Base-by-base conservation (phyloP, 202 grass and related monocot species). In the Bolboschoenoplectus hybrid region DNA sequence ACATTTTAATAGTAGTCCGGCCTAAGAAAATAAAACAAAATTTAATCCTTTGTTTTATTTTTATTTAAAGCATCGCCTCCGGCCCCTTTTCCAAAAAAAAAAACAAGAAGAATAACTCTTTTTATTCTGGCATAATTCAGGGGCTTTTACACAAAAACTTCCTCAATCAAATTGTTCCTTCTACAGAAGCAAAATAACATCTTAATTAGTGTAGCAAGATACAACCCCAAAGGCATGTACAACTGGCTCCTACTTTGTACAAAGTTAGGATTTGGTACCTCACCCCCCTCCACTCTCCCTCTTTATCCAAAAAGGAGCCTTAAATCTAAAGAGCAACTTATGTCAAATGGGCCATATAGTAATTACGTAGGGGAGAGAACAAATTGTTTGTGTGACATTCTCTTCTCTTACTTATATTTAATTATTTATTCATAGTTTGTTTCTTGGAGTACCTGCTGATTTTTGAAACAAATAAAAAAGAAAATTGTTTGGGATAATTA, bases 201-300 rank as follows among this genome's bases (percentile, higher is more conserved):
- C 34, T 56, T 38, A 26, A 26, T 26, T 56, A 78, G 40, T 78
- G 12, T 56, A 39, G 39, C 74, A 78, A 78, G 74, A 56, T 50
- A 78, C 47, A 76, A 78, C 34, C 49, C 74, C 13, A 56, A 78
- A 78, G 40, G 74, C 74, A 39, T 57, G 51, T 78, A 78, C 74
- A 78, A 78, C 74, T 78, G 51, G 74, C 20, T 78, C 51, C 74
- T 69, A 69, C 67, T 78, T 8, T 36, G 46, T 53, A 56, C 74
- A 56, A 56, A 78, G 74, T 78, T 78, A 39, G 5, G 35, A 57
- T 26, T 55, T 78, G 74, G 34, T n/a, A 3, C 34, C 71, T 14
- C 0, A 3, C 14, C 72, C 70, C 19, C 51, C 57, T 39, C 26
- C 26, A 0, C 26, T 0, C 26, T 0, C 26, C 14, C 72, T 45